Percentiles rank a stretch among this genome's conserved stretches.
phyloP scores from a whole-genome alignment of 2,329 filamentous ascomycete genomes.

The Scedosporium boydii region DNA sequence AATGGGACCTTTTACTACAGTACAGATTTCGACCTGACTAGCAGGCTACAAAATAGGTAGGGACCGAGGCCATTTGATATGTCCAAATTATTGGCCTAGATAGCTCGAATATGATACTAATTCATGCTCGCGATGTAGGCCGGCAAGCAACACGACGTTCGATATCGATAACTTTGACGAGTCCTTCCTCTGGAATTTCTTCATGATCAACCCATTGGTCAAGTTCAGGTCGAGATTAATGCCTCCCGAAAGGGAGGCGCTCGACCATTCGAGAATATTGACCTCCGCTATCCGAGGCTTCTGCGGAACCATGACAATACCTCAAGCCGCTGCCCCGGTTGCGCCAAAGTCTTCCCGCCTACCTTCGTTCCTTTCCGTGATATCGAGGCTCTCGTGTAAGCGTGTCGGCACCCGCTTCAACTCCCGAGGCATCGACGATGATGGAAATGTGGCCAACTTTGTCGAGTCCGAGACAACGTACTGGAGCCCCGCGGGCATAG shows the following conservation, averaged over 20 bases:
- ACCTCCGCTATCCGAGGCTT: constrained; percentile 94
- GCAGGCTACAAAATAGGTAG: constrained; percentile 79
- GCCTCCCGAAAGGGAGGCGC: constrained; percentile 60
- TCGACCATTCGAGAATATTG: constrained; percentile 82
- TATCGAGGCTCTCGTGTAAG: constrained; percentile 82
- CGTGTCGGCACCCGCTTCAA: constrained; percentile 95
- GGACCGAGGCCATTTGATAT: constrained; percentile 8
- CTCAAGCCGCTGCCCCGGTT: constrained; percentile 59
- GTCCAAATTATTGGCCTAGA: not conserved
- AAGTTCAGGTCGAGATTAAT: constrained; percentile 78
- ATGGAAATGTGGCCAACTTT: constrained; percentile 95
- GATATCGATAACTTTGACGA: constrained; percentile 90
- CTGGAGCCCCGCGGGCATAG: constrained; percentile 66
- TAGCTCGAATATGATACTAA: not conserved
- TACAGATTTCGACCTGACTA: constrained; percentile 94
- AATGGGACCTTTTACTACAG: constrained; percentile 98
- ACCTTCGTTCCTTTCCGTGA: constrained; percentile 77
- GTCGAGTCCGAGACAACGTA: constrained; percentile 96
- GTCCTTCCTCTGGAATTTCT: constrained; percentile 94
- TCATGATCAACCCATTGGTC: constrained; percentile 91
- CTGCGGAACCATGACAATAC: constrained; percentile 77
- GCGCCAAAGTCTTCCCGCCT: constrained; percentile 50
- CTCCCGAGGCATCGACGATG: constrained; percentile 92
- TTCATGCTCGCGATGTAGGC: constrained; percentile 31
- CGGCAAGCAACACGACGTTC: constrained; percentile 67